Evolutionary conservation across 257 asterid genomes (phyloP), one percentile per base, ranked within the genome.

Genomic region (Lavandula angustifolia): DNA sequence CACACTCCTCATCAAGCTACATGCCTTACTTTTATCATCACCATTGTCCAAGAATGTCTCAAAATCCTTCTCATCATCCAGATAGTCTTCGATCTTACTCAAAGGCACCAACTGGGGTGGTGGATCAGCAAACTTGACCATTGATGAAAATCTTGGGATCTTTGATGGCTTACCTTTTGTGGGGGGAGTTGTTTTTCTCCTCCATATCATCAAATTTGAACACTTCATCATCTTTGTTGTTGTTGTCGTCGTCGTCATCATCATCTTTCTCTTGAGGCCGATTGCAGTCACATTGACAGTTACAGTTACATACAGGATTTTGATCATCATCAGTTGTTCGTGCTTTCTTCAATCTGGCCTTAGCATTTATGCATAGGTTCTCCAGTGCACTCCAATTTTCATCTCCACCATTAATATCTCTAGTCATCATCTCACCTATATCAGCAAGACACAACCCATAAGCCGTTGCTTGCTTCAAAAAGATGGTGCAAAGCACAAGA

Each of bases 381-480:
- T 92, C 97, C 4, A 89, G 73, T 0, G 77, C 77, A 48, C 98
- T 92, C 83, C 84, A 79, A 48, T 77, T 78, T 64, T 85, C 95
- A 41, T 81, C 84, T 35, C 87, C 95, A 42, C 89, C 85, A 3
- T 76, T 69, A 38, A 83, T 82, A 38, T 84, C 86, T 16, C 98
- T 72, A 12, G 94, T 92, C 97, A 92, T 89, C 88, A 89, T 89
- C 33, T 84, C 91, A 12, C 98, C 98, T 49, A 92, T 92, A 56
- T 89, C 96, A 38, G 96, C 86, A 55, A 89, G 89, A 57, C 96
- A 84, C 68, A 92, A 59, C 64, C 95, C 97, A 9, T 64, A 77
- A 9, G 74, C 73, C 0, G 82, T 73, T 16, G 96, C 96, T 59
- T 74, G 76, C 82, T 92, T 87, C 75, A 92, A 67, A 68, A 92